phyloP scores from a whole-genome alignment of 345 rosid species.

The Erysimum cheiranthoides region DNA sequence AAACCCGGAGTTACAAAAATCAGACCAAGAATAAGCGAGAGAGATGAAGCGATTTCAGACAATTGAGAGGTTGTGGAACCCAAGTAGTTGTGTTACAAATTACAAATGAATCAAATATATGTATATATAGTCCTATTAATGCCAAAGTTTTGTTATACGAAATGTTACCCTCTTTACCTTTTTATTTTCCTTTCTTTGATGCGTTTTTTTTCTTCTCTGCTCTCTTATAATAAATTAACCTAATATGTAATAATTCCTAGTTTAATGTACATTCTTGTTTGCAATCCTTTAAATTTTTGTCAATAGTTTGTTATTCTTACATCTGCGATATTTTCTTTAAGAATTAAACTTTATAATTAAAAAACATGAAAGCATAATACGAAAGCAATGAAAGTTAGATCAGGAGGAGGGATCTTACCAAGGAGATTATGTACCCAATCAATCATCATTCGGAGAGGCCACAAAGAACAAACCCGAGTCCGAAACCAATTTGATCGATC shows the following conservation, averaged over 20 bases:
- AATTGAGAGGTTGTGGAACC: neutral
- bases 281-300: neutral
- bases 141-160: conserved; percentile 9
- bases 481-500: conserved; percentile 26
- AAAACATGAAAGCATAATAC: conserved; percentile 30
- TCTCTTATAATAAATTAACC: conserved; percentile 15
- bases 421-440: conserved; percentile 41
- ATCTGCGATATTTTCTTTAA: conserved; percentile 13
- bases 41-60: neutral
- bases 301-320: conserved; percentile 22
- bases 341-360: neutral
- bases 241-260: neutral
- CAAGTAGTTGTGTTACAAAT: neutral
- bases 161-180: neutral
- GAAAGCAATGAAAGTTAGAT: conserved; percentile 39
- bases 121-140: neutral
- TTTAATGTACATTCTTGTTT: conserved; percentile 2
- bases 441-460: conserved; percentile 37
- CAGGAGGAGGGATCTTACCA: conserved; percentile 30
- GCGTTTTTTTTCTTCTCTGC: neutral
- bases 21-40: neutral
- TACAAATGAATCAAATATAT: conserved; percentile 19
- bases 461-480: conserved; percentile 19
- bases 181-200: neutral
- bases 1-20: neutral